Evolutionary conservation across 176 grass and related monocot species (phyloP).

Genomic region (Puccinellia tenuiflora): DNA sequence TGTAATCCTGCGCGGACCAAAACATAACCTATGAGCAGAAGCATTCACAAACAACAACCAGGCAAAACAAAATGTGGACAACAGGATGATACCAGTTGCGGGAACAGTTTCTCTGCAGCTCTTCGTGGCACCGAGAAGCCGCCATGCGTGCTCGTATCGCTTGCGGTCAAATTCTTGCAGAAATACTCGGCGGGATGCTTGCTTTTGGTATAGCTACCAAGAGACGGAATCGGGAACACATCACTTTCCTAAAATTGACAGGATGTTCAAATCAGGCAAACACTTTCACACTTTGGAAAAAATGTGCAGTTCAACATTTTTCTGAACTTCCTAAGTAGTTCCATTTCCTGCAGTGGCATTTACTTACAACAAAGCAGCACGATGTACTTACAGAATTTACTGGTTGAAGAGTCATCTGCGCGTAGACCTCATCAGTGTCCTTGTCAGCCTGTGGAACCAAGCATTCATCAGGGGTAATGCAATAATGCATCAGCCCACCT

Average conservation of each 20-base stretch:
- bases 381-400: constrained; percentile 66
- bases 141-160: constrained; percentile 95
- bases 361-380: neutral
- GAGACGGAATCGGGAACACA: constrained; percentile 77
- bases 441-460: constrained; percentile 69
- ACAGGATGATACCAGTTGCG: constrained; percentile 57
- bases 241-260: constrained; percentile 75
- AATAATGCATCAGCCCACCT: neutral
- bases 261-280: neutral
- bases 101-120: constrained; percentile 93
- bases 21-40: constrained; percentile 24
- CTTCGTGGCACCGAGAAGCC: constrained; percentile 95
- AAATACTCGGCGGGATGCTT: constrained; percentile 91
- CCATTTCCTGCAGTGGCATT: neutral
- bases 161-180: constrained; percentile 91
- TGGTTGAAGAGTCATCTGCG: constrained; percentile 94
- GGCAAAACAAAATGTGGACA: neutral
- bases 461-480: neutral
- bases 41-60: neutral
- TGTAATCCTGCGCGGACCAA: constrained; percentile 58
- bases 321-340: neutral
- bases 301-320: neutral
- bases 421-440: constrained; percentile 95
- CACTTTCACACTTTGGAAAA: neutral
- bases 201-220: constrained; percentile 65